Conservation (phyloP, 2,329 filamentous ascomycete genomes). For the Tolypocladium paradoxum region DNA sequence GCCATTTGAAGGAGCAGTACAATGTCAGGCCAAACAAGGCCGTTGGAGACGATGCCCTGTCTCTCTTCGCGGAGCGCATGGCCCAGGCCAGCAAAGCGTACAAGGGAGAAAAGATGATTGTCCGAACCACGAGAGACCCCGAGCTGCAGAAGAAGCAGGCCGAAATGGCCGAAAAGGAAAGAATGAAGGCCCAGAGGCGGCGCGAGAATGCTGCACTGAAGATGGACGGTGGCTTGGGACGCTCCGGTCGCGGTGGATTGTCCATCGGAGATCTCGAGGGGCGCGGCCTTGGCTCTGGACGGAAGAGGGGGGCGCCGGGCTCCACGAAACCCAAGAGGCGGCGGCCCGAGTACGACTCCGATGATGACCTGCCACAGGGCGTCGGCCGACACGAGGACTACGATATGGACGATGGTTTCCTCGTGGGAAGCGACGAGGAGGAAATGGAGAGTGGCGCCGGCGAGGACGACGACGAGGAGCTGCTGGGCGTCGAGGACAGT, state of each 20-base stretch:
- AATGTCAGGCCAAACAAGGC: slow-evolving; percentile 56
- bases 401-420: slow-evolving; percentile 69
- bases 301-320: slow-evolving; percentile 43
- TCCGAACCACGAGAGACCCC: slow-evolving; percentile 61
- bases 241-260: slow-evolving; percentile 44
- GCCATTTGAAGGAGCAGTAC: slow-evolving; percentile 65
- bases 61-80: slow-evolving; percentile 56
- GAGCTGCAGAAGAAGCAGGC: slow-evolving; percentile 65
- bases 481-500: slow-evolving; percentile 42
- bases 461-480: slow-evolving; percentile 53
- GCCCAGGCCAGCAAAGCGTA: slow-evolving; percentile 50
- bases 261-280: slow-evolving; percentile 62
- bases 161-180: slow-evolving; percentile 65
- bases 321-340: slow-evolving; percentile 40
- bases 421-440: slow-evolving; percentile 66
- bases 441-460: slow-evolving; percentile 49
- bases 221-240: slow-evolving; percentile 45
- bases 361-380: slow-evolving; percentile 57
- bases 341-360: slow-evolving; percentile 61
- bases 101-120: slow-evolving; percentile 51
- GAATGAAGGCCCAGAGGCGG: slow-evolving; percentile 52
- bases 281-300: slow-evolving; percentile 35
- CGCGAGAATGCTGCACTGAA: slow-evolving; percentile 58
- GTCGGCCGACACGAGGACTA: slow-evolving; percentile 61
- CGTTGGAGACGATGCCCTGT: slow-evolving; percentile 60